Conservation (phyloP, 495 filamentous ascomycete genomes). For the Entonaema liquescens region DNA sequence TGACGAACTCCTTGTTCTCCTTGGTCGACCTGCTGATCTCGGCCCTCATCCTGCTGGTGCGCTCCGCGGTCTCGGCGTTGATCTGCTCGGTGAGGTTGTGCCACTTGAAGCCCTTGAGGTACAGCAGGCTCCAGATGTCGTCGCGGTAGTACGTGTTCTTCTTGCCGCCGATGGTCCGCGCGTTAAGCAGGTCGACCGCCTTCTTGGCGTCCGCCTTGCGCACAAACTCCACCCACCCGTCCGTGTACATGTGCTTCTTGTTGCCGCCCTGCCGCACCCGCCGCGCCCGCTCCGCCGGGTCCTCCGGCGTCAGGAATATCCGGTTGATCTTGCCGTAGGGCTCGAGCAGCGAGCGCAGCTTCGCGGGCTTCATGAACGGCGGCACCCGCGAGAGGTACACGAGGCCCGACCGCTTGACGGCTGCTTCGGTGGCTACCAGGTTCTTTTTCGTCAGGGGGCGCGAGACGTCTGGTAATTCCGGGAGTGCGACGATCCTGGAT, state of each 20-base stretch:
- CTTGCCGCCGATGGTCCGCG: conserved; percentile 80
- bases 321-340: conserved; percentile 81
- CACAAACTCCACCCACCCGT: conserved; percentile 94
- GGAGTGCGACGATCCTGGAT: conserved; percentile 27
- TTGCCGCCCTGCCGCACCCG: conserved; percentile 78
- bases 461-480: conserved; percentile 55
- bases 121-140: conserved; percentile 83
- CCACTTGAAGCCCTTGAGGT: conserved; percentile 90
- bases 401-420: conserved; percentile 74
- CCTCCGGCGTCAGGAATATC: conserved; percentile 87
- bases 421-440: conserved; percentile 64
- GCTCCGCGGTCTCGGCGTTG: conserved; percentile 79
- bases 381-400: conserved; percentile 91
- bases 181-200: conserved; percentile 86
- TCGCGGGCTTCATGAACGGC: conserved; percentile 91
- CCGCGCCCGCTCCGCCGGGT: conserved; percentile 65
- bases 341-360: conserved; percentile 78
- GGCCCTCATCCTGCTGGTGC: conserved; percentile 78
- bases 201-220: conserved; percentile 79
- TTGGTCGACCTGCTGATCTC: conserved; percentile 80
- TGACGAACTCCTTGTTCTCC: conserved; percentile 84
- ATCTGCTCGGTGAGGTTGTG: conserved; percentile 72
- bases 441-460: conserved; percentile 67
- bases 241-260: conserved; percentile 85
- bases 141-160: conserved; percentile 92